Conservation (phyloP, 2,329 filamentous ascomycete genomes). For the Colletotrichum cordylinicola region DNA sequence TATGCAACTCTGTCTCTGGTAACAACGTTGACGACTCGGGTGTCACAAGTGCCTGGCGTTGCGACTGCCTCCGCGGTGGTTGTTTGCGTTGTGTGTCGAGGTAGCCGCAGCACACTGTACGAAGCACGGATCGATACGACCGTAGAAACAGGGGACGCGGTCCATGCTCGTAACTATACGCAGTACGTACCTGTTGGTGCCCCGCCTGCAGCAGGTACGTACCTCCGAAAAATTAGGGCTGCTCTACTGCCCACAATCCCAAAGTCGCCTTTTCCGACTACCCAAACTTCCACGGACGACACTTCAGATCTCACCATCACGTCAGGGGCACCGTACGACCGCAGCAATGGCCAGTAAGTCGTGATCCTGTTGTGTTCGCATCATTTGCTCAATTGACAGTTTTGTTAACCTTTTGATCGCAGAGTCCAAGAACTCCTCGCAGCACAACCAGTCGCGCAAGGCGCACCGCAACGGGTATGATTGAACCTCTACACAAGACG, state of each 20-base stretch:
- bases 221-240: conserved; percentile 24
- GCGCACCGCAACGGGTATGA: conserved; percentile 98
- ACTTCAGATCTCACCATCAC: conserved; percentile 8
- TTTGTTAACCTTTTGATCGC: conserved; percentile 21
- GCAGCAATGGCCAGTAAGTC: conserved; percentile 49
- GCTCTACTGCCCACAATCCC: conserved; percentile 22
- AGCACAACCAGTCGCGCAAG: conserved; percentile 99
- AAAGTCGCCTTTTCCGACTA: conserved; percentile 2
- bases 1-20: background rate
- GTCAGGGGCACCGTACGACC: conserved; percentile 21
- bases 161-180: background rate
- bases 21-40: background rate
- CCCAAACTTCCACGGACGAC: conserved; percentile 2
- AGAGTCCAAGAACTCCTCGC: conserved; percentile 99
- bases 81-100: too few relatives aligned
- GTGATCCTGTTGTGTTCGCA: background rate
- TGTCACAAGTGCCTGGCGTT: background rate
- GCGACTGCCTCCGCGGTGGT: too few relatives aligned
- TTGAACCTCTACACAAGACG: background rate
- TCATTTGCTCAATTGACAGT: background rate
- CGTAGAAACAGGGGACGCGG: background rate
- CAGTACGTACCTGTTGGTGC: background rate
- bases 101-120: too few relatives aligned
- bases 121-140: too few relatives aligned
- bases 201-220: background rate